These are phyloP conservation scores for Beauveria brongniartii DNA, from an alignment of 2,329 filamentous ascomycete genomes.

Conservation along the genomic window DNA sequence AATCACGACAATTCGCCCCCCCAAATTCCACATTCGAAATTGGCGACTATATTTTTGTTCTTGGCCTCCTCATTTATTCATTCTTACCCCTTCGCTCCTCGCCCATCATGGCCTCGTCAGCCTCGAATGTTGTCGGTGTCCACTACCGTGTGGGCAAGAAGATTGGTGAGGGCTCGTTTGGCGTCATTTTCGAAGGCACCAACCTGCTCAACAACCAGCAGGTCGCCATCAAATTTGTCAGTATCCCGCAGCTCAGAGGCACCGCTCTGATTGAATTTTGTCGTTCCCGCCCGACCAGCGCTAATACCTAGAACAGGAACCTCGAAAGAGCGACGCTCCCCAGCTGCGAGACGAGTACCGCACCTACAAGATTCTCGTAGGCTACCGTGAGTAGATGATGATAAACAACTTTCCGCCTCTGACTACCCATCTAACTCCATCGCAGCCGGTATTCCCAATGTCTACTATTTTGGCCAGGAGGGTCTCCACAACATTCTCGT, in stretches of 20 bases:
- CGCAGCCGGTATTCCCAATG: conserved; percentile 93
- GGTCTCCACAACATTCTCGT: conserved; percentile 98
- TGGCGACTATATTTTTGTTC: neutral
- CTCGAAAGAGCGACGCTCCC: conserved; percentile 95
- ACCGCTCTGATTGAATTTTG: neutral
- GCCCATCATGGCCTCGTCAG: conserved; percentile 69
- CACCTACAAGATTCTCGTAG: conserved; percentile 98
- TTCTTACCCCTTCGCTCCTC: neutral
- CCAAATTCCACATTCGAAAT: neutral
- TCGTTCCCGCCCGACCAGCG: neutral
- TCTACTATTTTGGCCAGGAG: conserved; percentile 98
- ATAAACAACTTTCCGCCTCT: neutral
- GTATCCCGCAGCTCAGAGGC: conserved; percentile 28
- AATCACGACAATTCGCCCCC: neutral
- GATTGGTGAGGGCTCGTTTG: conserved; percentile 97
- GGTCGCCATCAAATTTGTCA: conserved; percentile 97
- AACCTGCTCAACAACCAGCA: conserved; percentile 98
- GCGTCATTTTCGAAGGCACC: conserved; percentile 97
- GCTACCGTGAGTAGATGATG: conserved; percentile 69
- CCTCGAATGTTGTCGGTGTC: conserved; percentile 95
- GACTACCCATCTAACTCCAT: conserved; percentile 13
- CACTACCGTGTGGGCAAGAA: conserved; percentile 99
- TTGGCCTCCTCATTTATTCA: neutral
- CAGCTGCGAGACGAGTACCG: conserved; percentile 97
- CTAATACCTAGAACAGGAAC: conserved; percentile 58